These are phyloP conservation scores for Leucocoprinus leucothites DNA, from an alignment of 768 basidiomycete species.

Conservation along the genomic window DNA sequence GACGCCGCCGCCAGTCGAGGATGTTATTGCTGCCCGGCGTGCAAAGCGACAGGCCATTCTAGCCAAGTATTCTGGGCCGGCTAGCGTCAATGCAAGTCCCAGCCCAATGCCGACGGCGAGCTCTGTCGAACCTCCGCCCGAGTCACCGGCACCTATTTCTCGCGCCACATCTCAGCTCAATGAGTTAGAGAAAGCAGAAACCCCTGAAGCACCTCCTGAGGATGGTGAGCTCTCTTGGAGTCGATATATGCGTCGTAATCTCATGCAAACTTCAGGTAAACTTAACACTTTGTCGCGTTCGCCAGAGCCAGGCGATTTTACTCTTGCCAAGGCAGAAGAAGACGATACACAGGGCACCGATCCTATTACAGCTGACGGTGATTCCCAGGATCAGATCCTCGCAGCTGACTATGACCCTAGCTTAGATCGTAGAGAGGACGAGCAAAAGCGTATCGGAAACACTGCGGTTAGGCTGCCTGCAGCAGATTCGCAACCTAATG, in stretches of 20 bases:
- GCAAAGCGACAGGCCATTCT: constrained; percentile 75
- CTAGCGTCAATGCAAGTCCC: constrained; percentile 47
- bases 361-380: constrained; percentile 31
- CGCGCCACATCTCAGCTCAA: constrained; percentile 36
- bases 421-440: constrained; percentile 81
- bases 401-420: constrained; percentile 89
- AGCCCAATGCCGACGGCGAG: constrained; percentile 60
- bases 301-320: constrained; percentile 58
- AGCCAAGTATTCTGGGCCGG: constrained; percentile 63
- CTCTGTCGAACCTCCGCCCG: constrained; percentile 68
- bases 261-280: constrained; percentile 31
- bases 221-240: background rate
- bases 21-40: constrained; percentile 63
- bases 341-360: constrained; percentile 43
- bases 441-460: constrained; percentile 49
- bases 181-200: too few relatives aligned
- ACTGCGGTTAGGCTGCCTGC: constrained; percentile 17
- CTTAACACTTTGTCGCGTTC: constrained; percentile 56
- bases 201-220: background rate
- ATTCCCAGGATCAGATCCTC: constrained; percentile 63
- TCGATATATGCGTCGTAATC: background rate
- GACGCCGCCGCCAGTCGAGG: constrained; percentile 45
- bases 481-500: constrained; percentile 32
- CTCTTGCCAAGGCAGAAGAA: constrained; percentile 64
- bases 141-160: constrained; percentile 44